phyloP scores from a whole-genome alignment of 305 asterid genomes.

The Striga hermonthica region DNA sequence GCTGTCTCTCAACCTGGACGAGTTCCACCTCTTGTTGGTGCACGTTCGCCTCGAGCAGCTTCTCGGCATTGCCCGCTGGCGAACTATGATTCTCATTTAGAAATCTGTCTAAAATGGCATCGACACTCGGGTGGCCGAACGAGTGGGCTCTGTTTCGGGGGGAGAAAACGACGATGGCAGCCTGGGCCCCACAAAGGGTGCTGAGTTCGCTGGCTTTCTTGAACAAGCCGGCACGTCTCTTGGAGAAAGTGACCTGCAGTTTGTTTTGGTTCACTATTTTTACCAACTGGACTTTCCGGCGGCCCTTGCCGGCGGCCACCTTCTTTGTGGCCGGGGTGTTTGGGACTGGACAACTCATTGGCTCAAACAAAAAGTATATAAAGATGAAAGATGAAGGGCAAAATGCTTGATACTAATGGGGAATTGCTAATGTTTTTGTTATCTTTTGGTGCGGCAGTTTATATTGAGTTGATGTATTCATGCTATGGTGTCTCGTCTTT shows the following conservation, averaged over 20 bases:
- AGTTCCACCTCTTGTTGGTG: neutral
- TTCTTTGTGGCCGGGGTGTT: neutral
- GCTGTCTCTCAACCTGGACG: neutral
- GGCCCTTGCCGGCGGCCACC: neutral
- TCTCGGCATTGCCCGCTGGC: neutral
- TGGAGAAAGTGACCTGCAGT: neutral
- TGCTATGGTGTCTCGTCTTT: neutral
- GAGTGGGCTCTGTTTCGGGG: neutral
- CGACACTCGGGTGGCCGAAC: neutral
- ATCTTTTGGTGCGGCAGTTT: neutral
- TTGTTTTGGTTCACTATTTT: neutral
- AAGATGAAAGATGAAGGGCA: neutral
- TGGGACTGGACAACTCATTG: too few relatives aligned
- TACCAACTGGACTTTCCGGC: neutral
- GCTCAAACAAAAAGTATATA: too few relatives aligned
- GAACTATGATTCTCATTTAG: neutral
- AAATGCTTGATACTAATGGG: too few relatives aligned
- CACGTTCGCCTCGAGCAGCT: neutral
- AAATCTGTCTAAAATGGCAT: neutral
- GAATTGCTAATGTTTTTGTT: neutral
- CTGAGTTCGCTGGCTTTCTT: neutral
- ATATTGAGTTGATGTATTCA: neutral
- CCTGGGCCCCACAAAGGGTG: neutral
- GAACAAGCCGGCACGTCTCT: neutral
- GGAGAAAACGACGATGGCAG: neutral